A percentile compares a stretch with the other conserved stretches of the same genome.
phyloP scores from a whole-genome alignment of 148 eudicot species.

The Amaranthus palmeri region DNA sequence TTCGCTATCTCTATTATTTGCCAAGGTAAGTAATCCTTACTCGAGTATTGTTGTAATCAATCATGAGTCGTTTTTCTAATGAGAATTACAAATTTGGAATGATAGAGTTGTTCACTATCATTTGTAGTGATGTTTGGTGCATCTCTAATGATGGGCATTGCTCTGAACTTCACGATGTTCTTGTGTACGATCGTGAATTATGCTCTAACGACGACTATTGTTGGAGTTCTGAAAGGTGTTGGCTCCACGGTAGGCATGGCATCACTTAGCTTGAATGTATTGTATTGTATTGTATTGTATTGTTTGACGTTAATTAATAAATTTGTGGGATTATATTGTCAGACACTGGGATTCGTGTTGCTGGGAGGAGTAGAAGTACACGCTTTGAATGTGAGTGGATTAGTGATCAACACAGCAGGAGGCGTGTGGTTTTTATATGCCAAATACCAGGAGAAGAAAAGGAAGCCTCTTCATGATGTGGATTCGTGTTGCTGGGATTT shows the following conservation, averaged over 20 bases:
- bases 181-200: slow-evolving; percentile 93
- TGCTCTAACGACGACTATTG: slow-evolving; percentile 91
- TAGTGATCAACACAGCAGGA: slow-evolving; percentile 79
- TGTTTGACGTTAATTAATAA: neutral
- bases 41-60: neutral
- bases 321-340: slow-evolving; percentile 2
- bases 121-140: slow-evolving; percentile 59
- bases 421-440: slow-evolving; percentile 90
- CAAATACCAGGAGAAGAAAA: slow-evolving; percentile 74
- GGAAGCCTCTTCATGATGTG: slow-evolving; percentile 45
- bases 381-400: slow-evolving; percentile 72
- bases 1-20: slow-evolving; percentile 60
- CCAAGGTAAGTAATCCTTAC: too few species aligned
- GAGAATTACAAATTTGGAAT: slow-evolving; percentile 18
- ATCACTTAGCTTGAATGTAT: too few species aligned
- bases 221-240: slow-evolving; percentile 97
- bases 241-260: slow-evolving; percentile 76
- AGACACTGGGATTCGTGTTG: slow-evolving; percentile 82
- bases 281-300: too few species aligned
- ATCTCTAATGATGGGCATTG: slow-evolving; percentile 91
- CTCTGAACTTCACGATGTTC: slow-evolving; percentile 97
- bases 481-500: slow-evolving; percentile 12
- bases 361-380: slow-evolving; percentile 94
- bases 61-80: slow-evolving; percentile 8
- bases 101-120: slow-evolving; percentile 65